Percentiles rank a stretch among this genome's conserved stretches.
Conservation (phyloP, 306 rosid genomes). For the Cicer yamashitae region DNA sequence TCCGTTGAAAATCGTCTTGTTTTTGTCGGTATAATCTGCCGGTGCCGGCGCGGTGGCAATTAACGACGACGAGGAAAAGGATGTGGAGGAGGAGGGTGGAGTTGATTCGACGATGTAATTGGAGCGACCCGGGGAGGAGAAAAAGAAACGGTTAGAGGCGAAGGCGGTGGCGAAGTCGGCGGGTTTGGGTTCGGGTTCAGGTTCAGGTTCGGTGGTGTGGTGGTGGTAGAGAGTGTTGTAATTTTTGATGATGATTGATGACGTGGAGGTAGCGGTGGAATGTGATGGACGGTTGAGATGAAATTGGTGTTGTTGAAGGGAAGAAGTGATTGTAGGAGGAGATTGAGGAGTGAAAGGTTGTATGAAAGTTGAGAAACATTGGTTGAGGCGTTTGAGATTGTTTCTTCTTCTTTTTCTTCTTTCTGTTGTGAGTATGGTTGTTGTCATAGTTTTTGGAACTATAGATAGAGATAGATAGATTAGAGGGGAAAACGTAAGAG, state of each 20-base stretch:
- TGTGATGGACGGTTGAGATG: conserved; percentile 42
- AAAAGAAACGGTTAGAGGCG: conserved; percentile 93
- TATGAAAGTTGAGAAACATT: conserved; percentile 68
- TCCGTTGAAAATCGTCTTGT: conserved; percentile 46
- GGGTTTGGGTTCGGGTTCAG: conserved; percentile 41
- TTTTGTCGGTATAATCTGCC: background rate
- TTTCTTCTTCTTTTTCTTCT: conserved; percentile 45
- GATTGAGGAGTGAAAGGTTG: conserved; percentile 46
- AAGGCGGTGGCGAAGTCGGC: conserved; percentile 71
- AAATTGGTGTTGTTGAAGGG: background rate
- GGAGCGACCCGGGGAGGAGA: conserved; percentile 92
- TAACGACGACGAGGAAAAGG: conserved; percentile 16
- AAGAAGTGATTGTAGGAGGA: conserved; percentile 29
- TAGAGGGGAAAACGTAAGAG: background rate
- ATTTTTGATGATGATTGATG: conserved; percentile 55
- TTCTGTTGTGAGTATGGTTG: background rate
- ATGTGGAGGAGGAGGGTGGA: conserved; percentile 11
- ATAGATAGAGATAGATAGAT: too few species aligned
- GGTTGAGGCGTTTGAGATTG: conserved; percentile 53
- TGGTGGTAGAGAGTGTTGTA: conserved; percentile 71
- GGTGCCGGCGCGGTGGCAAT: background rate
- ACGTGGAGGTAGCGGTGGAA: conserved; percentile 15
- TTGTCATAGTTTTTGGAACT: conserved; percentile 50
- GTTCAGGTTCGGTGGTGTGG: background rate
- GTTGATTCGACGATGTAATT: conserved; percentile 83